A percentile compares a stretch with the other conserved stretches of the same genome.
Evolutionary conservation across 441 rosid species (phyloP).

Genomic region (Gossypium aridum): DNA sequence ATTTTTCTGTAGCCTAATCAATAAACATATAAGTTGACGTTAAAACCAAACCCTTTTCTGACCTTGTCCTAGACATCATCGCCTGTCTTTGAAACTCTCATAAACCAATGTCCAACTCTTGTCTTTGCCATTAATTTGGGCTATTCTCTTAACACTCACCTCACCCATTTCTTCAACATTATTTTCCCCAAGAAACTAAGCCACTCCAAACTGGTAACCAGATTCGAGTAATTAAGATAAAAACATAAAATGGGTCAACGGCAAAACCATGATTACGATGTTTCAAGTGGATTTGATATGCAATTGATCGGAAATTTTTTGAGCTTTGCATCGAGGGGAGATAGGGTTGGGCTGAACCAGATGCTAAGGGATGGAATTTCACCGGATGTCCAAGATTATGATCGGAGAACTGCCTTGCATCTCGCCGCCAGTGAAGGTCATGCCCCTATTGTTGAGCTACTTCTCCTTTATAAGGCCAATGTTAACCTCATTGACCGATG

Average conservation of each 20-base stretch:
- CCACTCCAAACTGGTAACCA: neutral
- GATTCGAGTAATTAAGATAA: neutral
- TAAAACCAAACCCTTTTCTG: neutral
- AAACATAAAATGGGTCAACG: slow-evolving; percentile 8
- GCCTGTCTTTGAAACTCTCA: neutral
- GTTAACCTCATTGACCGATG: slow-evolving; percentile 52
- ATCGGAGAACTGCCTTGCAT: slow-evolving; percentile 46
- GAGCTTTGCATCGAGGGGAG: slow-evolving; percentile 60
- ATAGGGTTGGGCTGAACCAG: slow-evolving; percentile 56
- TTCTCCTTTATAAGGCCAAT: slow-evolving; percentile 42
- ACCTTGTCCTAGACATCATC: slow-evolving; percentile 14
- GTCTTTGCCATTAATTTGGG: neutral
- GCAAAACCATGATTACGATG: slow-evolving; percentile 3
- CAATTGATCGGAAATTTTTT: slow-evolving; percentile 53
- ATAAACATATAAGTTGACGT: neutral
- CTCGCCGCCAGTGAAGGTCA: slow-evolving; percentile 62
- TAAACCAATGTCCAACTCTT: neutral
- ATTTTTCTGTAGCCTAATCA: neutral
- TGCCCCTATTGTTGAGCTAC: slow-evolving; percentile 58
- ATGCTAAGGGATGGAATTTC: slow-evolving; percentile 47
- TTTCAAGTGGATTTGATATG: slow-evolving; percentile 36
- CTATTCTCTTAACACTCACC: neutral
- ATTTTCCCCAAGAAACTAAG: neutral
- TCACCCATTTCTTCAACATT: neutral
- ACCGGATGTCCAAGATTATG: slow-evolving; percentile 50